A percentile compares a stretch with the other conserved stretches of the same genome.
These are phyloP conservation scores for Trematosphaeria pertusa DNA, from an alignment of 2,329 filamentous ascomycete genomes.

Conservation along the genomic window DNA sequence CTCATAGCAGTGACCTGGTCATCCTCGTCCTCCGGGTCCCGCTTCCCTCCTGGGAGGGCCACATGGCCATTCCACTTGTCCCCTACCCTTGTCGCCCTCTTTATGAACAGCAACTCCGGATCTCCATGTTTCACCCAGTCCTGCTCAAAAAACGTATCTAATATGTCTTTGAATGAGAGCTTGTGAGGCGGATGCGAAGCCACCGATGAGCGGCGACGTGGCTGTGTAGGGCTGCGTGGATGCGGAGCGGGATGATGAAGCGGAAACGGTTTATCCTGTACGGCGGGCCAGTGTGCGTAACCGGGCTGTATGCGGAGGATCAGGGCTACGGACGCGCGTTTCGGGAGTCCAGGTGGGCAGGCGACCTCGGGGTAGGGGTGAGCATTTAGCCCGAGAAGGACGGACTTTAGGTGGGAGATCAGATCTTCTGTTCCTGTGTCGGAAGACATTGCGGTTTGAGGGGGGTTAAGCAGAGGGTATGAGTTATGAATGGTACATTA, in stretches of 20 bases:
- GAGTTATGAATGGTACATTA: background rate
- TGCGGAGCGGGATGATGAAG: slow-evolving; percentile 21
- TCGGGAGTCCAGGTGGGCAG: slow-evolving; percentile 59
- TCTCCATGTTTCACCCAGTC: slow-evolving; percentile 71
- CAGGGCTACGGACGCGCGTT: slow-evolving; percentile 70
- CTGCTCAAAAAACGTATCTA: slow-evolving; percentile 67
- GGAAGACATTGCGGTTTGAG: slow-evolving; percentile 17
- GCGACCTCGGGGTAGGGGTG: slow-evolving; percentile 58
- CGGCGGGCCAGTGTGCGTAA: slow-evolving; percentile 60
- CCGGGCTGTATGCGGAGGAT: slow-evolving; percentile 68
- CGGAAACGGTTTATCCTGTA: slow-evolving; percentile 25
- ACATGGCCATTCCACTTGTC: slow-evolving; percentile 75
- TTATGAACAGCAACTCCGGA: slow-evolving; percentile 75
- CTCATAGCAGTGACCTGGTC: slow-evolving; percentile 68
- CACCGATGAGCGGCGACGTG: slow-evolving; percentile 35
- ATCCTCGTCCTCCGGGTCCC: slow-evolving; percentile 68
- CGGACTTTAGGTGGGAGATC: slow-evolving; percentile 49
- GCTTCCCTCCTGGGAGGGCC: slow-evolving; percentile 71
- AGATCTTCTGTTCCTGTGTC: slow-evolving; percentile 37
- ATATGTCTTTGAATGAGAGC: slow-evolving; percentile 48
- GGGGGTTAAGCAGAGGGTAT: background rate
- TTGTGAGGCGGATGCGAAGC: slow-evolving; percentile 30
- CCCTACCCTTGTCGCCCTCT: slow-evolving; percentile 68
- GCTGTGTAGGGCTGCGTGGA: slow-evolving; percentile 24
- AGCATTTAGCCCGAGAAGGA: slow-evolving; percentile 51